Conservation (phyloP, 2,329 filamentous ascomycete genomes). For the Ascochyta fabae region DNA sequence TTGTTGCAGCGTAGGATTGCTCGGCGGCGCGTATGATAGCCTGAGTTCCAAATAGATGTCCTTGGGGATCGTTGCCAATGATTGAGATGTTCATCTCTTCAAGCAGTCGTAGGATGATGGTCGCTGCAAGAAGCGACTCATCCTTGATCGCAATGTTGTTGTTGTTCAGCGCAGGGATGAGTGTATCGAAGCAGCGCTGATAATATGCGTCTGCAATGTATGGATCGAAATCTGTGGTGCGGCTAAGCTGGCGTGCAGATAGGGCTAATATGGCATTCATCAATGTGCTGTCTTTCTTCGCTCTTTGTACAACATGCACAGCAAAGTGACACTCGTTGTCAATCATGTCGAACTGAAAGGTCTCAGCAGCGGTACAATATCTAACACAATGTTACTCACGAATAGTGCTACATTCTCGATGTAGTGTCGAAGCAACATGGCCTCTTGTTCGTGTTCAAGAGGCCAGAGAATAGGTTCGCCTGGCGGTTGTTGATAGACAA, state of each 20-base stretch:
- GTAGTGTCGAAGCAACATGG: slow-evolving; percentile 47
- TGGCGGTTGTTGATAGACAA: slow-evolving; percentile 41
- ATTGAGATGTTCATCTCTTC: slow-evolving; percentile 53
- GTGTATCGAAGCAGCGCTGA: slow-evolving; percentile 49
- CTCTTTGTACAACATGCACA: slow-evolving; percentile 44
- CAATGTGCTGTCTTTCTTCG: slow-evolving; percentile 48
- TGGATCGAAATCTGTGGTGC: slow-evolving; percentile 49
- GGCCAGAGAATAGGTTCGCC: slow-evolving; percentile 44
- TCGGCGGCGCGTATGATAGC: slow-evolving; percentile 46
- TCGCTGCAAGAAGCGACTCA: slow-evolving; percentile 51
- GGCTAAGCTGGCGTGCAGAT: slow-evolving; percentile 52
- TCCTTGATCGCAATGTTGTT: slow-evolving; percentile 49
- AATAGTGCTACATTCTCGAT: slow-evolving; percentile 48
- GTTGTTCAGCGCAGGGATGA: slow-evolving; percentile 51
- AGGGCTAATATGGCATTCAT: slow-evolving; percentile 54
- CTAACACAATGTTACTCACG: slow-evolving; percentile 22
- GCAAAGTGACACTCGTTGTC: slow-evolving; percentile 44
- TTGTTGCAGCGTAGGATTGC: slow-evolving; percentile 40
- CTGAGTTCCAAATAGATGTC: slow-evolving; percentile 49
- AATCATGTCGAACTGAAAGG: slow-evolving; percentile 44
- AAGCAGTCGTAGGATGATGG: slow-evolving; percentile 50
- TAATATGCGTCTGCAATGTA: slow-evolving; percentile 53
- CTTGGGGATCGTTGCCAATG: slow-evolving; percentile 45
- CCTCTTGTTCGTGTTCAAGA: slow-evolving; percentile 45
- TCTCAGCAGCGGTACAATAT: neutral